phyloP scores from a whole-genome alignment of 2,329 filamentous ascomycete genomes.

The Clarireedia homoeocarpa region DNA sequence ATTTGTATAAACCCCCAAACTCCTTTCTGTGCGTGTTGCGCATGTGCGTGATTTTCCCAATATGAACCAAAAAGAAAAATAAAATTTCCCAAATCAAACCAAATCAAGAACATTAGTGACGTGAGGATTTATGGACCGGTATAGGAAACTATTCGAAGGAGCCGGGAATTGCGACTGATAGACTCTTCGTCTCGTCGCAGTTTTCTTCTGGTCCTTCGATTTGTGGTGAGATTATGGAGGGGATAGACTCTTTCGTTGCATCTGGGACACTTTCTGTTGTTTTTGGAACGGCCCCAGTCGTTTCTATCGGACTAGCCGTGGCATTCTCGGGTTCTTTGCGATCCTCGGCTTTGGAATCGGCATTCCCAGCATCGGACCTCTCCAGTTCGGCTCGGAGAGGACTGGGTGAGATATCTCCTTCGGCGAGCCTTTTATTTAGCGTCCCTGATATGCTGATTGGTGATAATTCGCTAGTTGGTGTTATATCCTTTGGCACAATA shows the following conservation, averaged over 20 bases:
- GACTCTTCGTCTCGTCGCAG: constrained; percentile 22
- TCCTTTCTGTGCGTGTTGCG: too few species aligned
- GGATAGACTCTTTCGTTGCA: constrained; percentile 16
- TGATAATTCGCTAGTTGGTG: constrained; percentile 16
- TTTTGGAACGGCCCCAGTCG: constrained; percentile 2
- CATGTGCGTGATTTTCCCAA: too few species aligned
- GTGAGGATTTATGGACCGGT: too few species aligned
- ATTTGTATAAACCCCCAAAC: too few species aligned
- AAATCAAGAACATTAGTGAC: too few species aligned
- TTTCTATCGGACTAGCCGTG: not conserved
- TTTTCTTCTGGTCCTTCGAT: constrained; percentile 15
- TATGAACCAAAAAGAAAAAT: too few species aligned
- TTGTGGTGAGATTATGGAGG: constrained; percentile 18
- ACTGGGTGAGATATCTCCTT: constrained; percentile 2
- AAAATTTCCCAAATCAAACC: too few species aligned
- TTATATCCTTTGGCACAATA: constrained; percentile 26
- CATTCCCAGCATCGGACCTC: not conserved
- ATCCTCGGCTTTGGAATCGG: not conserved
- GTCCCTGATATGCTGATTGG: constrained; percentile 1
- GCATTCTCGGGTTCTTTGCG: not conserved
- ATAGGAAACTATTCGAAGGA: not conserved
- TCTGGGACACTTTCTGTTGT: not conserved
- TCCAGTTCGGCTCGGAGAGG: constrained; percentile 7
- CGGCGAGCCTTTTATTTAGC: not conserved
- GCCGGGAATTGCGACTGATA: constrained; percentile 28